A percentile compares a stretch with the other conserved stretches of the same genome.
These are phyloP conservation scores for Acanthamoeba pearcei DNA, from an alignment of 208 protist species.

Conservation along the genomic window DNA sequence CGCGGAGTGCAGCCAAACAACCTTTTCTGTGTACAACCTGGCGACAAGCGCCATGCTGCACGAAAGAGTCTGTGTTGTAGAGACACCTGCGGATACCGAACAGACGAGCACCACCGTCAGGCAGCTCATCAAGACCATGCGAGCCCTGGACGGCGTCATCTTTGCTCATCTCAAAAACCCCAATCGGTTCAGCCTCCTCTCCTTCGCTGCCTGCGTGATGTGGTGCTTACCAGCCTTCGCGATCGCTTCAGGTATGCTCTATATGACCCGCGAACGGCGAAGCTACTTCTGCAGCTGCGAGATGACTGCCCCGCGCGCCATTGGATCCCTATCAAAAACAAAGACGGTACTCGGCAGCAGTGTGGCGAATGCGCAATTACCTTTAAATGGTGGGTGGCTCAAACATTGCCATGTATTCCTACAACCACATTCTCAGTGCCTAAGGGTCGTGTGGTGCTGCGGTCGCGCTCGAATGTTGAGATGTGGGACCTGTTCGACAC, in stretches of 20 bases:
- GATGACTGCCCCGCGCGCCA: neutral
- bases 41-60: neutral
- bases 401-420: neutral
- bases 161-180: conserved; percentile 32
- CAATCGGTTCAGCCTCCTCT: neutral
- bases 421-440: neutral
- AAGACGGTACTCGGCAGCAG: neutral
- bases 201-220: neutral
- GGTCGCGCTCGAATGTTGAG: neutral
- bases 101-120: neutral
- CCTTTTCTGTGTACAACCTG: conserved; percentile 27
- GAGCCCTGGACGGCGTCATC: neutral
- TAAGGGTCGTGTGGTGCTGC: neutral
- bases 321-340: conserved; percentile 13
- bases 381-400: neutral
- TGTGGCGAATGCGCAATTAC: neutral
- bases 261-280: neutral
- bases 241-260: neutral
- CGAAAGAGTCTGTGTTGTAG: neutral
- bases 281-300: neutral
- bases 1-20: neutral
- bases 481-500: conserved; percentile 23
- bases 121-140: neutral
- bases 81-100: neutral
- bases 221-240: neutral